Conservation (phyloP, 1,284 basidiomycete species). For the Papiliotrema flavescens region DNA sequence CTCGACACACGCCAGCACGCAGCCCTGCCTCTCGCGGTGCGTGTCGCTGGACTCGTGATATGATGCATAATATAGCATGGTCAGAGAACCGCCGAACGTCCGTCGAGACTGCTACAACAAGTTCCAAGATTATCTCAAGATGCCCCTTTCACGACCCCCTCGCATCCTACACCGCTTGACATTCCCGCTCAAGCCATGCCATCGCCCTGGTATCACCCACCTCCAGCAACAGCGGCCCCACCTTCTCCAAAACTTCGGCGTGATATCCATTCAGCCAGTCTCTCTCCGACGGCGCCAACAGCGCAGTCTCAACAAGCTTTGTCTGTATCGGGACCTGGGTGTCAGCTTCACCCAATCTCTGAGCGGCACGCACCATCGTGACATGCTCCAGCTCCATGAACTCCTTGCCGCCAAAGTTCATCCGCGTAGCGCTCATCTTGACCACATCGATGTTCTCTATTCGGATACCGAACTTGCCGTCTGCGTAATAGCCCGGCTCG, state of each 20-base stretch:
- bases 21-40: too few species aligned
- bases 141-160: neutral
- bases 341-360: neutral
- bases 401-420: slow-evolving; percentile 81
- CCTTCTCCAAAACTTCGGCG: slow-evolving; percentile 68
- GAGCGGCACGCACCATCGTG: slow-evolving; percentile 61
- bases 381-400: slow-evolving; percentile 80
- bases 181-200: slow-evolving; percentile 72
- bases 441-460: slow-evolving; percentile 87
- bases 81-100: too few species aligned
- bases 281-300: slow-evolving; percentile 67
- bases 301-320: slow-evolving; percentile 64
- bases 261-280: slow-evolving; percentile 87
- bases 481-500: slow-evolving; percentile 90
- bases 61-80: too few species aligned
- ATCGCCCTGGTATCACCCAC: slow-evolving; percentile 63
- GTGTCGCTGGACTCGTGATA: too few species aligned
- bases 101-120: neutral
- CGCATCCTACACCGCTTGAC: slow-evolving; percentile 12
- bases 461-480: slow-evolving; percentile 87
- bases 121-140: neutral
- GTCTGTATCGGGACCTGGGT: slow-evolving; percentile 79
- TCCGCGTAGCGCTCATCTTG: slow-evolving; percentile 63
- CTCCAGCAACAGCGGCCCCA: slow-evolving; percentile 64
- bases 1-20: too few species aligned